Percentiles rank a stretch among this genome's conserved stretches.
Conservation (phyloP, 192 early-diverging fungal genomes). For the Backusella macrospora region DNA sequence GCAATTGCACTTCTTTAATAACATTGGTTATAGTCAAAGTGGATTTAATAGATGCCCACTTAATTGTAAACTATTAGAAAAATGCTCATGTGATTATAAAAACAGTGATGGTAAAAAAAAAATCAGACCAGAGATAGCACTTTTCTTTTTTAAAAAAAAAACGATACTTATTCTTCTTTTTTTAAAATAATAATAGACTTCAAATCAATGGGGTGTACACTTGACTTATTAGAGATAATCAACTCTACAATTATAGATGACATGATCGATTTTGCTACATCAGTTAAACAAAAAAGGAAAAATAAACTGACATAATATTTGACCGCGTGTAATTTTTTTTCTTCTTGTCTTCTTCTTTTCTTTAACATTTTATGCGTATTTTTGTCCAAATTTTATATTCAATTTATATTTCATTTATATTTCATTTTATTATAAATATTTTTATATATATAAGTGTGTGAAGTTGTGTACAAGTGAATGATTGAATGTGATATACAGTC, state of each 20-base stretch:
- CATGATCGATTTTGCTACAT: conserved; percentile 19
- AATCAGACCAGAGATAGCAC: neutral
- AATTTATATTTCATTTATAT: neutral
- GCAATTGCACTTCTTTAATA: conserved; percentile 76
- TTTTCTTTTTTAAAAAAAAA: neutral
- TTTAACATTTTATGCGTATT: neutral
- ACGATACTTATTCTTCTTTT: neutral
- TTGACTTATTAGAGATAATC: conserved; percentile 8
- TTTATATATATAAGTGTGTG: no score
- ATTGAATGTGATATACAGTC: no score
- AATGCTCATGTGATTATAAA: conserved; percentile 51
- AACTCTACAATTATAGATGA: conserved; percentile 2
- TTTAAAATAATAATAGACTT: conserved; percentile 4
- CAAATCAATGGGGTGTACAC: conserved; percentile 1
- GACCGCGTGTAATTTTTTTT: neutral
- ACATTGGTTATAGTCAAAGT: conserved; percentile 68
- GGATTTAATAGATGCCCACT: conserved; percentile 71
- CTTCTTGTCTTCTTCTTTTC: neutral
- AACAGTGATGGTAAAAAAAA: conserved; percentile 50
- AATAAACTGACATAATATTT: neutral
- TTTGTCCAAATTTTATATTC: neutral
- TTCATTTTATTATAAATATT: no score
- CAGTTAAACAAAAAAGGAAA: neutral
- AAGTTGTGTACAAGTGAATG: no score
- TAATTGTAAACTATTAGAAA: conserved; percentile 40